A percentile compares a stretch with the other conserved stretches of the same genome.
phyloP scores from a whole-genome alignment of 371 early-diverging fungal species.

The Conidiobolus incongruus region DNA sequence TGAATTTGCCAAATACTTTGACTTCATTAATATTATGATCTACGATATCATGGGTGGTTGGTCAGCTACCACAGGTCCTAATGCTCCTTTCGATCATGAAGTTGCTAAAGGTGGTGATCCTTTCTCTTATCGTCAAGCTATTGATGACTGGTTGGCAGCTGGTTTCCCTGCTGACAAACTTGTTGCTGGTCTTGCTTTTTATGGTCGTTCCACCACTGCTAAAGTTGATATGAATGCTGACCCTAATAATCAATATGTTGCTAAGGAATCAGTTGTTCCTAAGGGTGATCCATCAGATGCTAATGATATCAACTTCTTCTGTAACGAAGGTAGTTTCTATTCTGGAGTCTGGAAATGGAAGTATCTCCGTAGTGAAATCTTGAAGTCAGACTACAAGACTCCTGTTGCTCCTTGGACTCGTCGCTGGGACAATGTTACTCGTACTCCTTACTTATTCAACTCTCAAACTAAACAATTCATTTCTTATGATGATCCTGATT shows the following conservation, averaged over 20 bases:
- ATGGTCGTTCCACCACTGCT: conserved; percentile 23
- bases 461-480: conserved; percentile 21
- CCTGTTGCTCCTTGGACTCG: conserved; percentile 19
- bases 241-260: conserved; percentile 7
- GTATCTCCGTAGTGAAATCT: conserved; percentile 33
- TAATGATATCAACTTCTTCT: conserved; percentile 17
- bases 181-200: conserved; percentile 30
- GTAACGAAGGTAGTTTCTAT: conserved; percentile 14
- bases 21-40: conserved; percentile 32
- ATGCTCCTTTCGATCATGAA: conserved; percentile 38
- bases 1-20: conserved; percentile 23
- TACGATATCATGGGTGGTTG: conserved; percentile 32
- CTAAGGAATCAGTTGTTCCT: conserved; percentile 8
- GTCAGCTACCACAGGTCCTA: conserved; percentile 27
- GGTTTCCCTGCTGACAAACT: conserved; percentile 31
- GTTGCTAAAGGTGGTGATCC: conserved; percentile 2
- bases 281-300: conserved; percentile 26
- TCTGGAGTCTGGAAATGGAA: conserved; percentile 47
- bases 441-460: conserved; percentile 52
- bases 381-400: conserved; percentile 21
- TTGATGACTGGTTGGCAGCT: conserved; percentile 22
- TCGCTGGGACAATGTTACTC: conserved; percentile 27
- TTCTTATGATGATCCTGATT: conserved; percentile 36
- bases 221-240: conserved; percentile 9
- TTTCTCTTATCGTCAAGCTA: no score